A percentile compares a stretch with the other conserved stretches of the same genome.
phyloP scores from a whole-genome alignment of 2,329 filamentous ascomycete genomes.

The Chaetomium strumarium region DNA sequence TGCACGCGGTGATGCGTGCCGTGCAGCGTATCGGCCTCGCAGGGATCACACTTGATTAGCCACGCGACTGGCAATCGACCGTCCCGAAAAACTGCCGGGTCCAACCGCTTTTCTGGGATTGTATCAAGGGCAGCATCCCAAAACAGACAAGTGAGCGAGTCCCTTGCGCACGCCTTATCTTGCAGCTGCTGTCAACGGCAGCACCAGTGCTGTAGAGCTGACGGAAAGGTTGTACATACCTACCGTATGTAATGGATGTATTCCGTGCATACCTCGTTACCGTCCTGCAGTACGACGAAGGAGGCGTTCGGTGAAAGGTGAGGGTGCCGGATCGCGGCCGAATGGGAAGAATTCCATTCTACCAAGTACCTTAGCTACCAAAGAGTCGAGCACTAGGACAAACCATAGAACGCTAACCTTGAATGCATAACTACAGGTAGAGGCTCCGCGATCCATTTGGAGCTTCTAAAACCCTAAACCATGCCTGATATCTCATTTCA shows the following conservation, averaged over 20 bases:
- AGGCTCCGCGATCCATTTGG: background rate
- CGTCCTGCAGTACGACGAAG: no score
- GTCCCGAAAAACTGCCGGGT: slow-evolving; percentile 4
- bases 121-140: slow-evolving; percentile 1
- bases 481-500: no score
- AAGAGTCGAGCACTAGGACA: no score
- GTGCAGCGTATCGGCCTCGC: background rate
- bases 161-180: slow-evolving; percentile 9
- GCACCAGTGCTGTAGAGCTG: background rate
- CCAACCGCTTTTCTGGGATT: slow-evolving; percentile 16
- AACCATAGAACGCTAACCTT: no score
- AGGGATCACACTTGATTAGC: background rate
- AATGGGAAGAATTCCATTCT: slow-evolving; percentile 18
- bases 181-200: slow-evolving; percentile 8
- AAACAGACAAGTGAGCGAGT: background rate
- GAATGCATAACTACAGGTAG: no score
- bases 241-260: no score
- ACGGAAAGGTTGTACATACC: no score
- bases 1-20: background rate
- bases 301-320: background rate
- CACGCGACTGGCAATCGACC: background rate
- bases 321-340: background rate
- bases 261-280: no score
- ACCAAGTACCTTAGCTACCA: no score
- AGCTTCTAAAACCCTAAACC: slow-evolving; percentile 7